A percentile compares a stretch with the other conserved stretches of the same genome.
phyloP scores from a whole-genome alignment of 352 stramenopile species.

The Globisporangium recalcitrans region DNA sequence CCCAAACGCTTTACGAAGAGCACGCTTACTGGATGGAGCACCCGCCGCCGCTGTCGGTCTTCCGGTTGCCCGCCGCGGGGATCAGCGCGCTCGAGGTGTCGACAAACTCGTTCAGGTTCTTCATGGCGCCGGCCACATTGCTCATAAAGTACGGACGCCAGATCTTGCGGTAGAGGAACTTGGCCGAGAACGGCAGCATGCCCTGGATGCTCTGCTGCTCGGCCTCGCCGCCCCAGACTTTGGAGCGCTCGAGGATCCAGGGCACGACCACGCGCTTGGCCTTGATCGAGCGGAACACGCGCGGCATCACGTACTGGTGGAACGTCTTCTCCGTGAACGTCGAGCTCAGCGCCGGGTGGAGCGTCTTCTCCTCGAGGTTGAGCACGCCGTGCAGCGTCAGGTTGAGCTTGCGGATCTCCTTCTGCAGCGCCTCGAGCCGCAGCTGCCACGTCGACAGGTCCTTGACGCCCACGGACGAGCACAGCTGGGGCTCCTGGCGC shows the following conservation, averaged over 20 bases:
- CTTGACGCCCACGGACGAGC: slow-evolving; percentile 30
- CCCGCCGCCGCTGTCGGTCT: neutral
- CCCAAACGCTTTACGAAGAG: neutral
- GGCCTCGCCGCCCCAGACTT: slow-evolving; percentile 71
- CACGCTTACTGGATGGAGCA: slow-evolving; percentile 12
- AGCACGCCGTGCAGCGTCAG: slow-evolving; percentile 59
- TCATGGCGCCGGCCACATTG: slow-evolving; percentile 75
- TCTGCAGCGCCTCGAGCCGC: slow-evolving; percentile 59
- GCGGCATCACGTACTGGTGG: slow-evolving; percentile 66
- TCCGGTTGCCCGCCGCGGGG: neutral
- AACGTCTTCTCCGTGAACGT: slow-evolving; percentile 77
- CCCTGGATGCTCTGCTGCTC: slow-evolving; percentile 64
- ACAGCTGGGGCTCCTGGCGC: slow-evolving; percentile 44
- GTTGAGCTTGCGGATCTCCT: slow-evolving; percentile 62
- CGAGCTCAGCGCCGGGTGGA: slow-evolving; percentile 50
- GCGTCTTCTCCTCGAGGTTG: slow-evolving; percentile 68
- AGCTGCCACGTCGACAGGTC: slow-evolving; percentile 49
- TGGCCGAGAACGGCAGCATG: slow-evolving; percentile 70
- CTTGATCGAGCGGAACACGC: slow-evolving; percentile 69
- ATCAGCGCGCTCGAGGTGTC: slow-evolving; percentile 11
- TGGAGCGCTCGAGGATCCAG: slow-evolving; percentile 82
- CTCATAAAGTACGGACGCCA: slow-evolving; percentile 80
- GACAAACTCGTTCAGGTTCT: slow-evolving; percentile 74
- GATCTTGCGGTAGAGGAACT: slow-evolving; percentile 81
- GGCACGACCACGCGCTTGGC: slow-evolving; percentile 77